Evolutionary conservation across 2,329 filamentous ascomycete genomes (phyloP).

Genomic region (Fusarium sublunatum): DNA sequence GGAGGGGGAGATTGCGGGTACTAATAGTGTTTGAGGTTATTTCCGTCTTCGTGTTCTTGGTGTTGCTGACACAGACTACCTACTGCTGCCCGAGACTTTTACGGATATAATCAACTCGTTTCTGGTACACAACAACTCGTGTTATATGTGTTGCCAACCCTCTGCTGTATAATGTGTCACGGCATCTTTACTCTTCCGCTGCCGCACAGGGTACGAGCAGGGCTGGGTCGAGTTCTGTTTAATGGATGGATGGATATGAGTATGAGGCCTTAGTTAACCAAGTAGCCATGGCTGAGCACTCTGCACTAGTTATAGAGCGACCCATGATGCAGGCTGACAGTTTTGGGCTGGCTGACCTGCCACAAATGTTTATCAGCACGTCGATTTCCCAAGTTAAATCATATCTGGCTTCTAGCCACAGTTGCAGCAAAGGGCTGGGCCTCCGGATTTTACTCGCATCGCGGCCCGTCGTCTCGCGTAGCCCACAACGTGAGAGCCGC

Average conservation of each 20-base stretch:
- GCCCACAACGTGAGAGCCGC: slow-evolving; percentile 12
- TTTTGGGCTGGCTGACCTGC: slow-evolving; percentile 12
- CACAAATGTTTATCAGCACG: slow-evolving; percentile 18
- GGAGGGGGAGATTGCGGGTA: slow-evolving; percentile 7
- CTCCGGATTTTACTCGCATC: neutral
- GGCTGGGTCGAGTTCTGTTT: slow-evolving; percentile 10
- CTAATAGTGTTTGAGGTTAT: slow-evolving; percentile 10
- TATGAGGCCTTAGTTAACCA: neutral
- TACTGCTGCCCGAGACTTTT: neutral
- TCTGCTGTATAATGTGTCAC: slow-evolving; percentile 24
- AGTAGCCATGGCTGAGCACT: slow-evolving; percentile 21
- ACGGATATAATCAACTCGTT: neutral
- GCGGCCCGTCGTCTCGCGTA: slow-evolving; percentile 36
- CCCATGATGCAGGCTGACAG: slow-evolving; percentile 23
- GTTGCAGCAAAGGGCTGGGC: slow-evolving; percentile 18
- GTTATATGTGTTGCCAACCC: slow-evolving; percentile 9
- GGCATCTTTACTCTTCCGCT: slow-evolving; percentile 24
- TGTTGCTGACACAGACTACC: neutral
- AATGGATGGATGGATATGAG: slow-evolving; percentile 7
- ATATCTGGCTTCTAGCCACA: slow-evolving; percentile 17
- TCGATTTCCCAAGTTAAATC: slow-evolving; percentile 3
- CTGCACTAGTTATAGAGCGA: neutral
- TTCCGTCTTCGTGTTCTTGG: slow-evolving; percentile 11
- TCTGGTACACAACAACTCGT: slow-evolving; percentile 3
- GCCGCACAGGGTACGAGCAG: slow-evolving; percentile 21